Evolutionary conservation across 169 alveolate genomes (phyloP), one percentile per base, ranked within the genome.

Genomic region (Theileria annulata): DNA sequence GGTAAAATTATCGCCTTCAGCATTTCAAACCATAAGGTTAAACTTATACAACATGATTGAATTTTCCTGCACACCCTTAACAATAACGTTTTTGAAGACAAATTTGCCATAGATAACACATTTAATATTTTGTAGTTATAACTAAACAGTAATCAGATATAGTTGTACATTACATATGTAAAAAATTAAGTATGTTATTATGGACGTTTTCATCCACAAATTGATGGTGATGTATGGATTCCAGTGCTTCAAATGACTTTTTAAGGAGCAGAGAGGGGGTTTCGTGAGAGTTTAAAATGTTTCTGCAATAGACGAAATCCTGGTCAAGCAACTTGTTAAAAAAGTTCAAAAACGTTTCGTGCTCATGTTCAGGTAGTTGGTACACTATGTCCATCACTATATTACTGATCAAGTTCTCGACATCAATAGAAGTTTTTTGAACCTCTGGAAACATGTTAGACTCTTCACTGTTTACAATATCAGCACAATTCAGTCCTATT

Each of bases 221-320:
- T 17, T 56, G 33, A n/a, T 30, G 62, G 5, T 27, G 31, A 30
- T 49, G 51, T 60, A 72, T 49, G 17, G 49, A 23, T 8, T 21
- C 42, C 21, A 72, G 67, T n/a, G 59, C 37, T 35, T 72, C 37
- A 28, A 51, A 15, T n/a, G 62, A 5, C 71, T 30, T 37, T 15
- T 72, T 67, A 31, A 72, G 28, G 33, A 72, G 51, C 5, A 56
- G 62, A 19, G 69, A 58, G 25, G 69, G 69, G 19, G 69, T 30
- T 30, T 21, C 30, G 63, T 27, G 33, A 28, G 79, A 51, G 71
- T 72, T 72, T 27, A 72, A 17, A 19, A 72, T 23, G 62, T 60
- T 72, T 33, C 79, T 15, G 58, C 67, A 35, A 33, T 27, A 17
- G 58, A 28, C 62, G 59, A 72, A 72, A 51, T 72, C 69, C 69